Percentiles rank a stretch among this genome's conserved stretches.
These are phyloP conservation scores for Tetrastigma voinierianum DNA, from an alignment of 164 flowering plant species.

Conservation along the genomic window DNA sequence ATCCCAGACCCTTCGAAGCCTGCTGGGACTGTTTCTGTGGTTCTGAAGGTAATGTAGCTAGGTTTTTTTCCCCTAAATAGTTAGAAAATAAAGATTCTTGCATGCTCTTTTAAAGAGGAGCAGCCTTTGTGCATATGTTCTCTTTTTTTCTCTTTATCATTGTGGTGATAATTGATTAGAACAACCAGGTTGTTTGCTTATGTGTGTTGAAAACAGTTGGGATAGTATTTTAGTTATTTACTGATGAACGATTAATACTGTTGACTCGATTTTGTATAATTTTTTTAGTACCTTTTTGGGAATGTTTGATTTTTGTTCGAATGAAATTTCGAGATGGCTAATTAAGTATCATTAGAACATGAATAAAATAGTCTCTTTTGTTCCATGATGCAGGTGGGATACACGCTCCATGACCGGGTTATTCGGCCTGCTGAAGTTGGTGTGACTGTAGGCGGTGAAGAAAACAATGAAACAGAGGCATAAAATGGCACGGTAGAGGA, in stretches of 20 bases:
- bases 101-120: no score
- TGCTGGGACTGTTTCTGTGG: slow-evolving; percentile 67
- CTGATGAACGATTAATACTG: no score
- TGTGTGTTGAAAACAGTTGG: no score
- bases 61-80: background rate
- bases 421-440: slow-evolving; percentile 94
- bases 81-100: no score
- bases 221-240: no score
- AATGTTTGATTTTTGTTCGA: no score
- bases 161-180: no score
- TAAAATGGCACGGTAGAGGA: slow-evolving; percentile 5
- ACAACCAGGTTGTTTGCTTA: no score
- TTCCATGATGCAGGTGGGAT: slow-evolving; percentile 63
- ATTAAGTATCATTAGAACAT: background rate
- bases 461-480: slow-evolving; percentile 8
- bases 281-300: no score
- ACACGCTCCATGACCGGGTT: slow-evolving; percentile 67
- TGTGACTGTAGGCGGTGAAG: slow-evolving; percentile 47
- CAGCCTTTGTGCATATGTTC: no score
- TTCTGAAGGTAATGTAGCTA: slow-evolving; percentile 61
- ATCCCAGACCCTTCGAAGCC: slow-evolving; percentile 77
- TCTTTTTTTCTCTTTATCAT: no score
- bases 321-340: background rate
- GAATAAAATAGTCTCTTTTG: background rate
- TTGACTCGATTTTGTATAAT: no score